A percentile compares a stretch with the other conserved stretches of the same genome.
Evolutionary conservation across 345 rosid genomes (phyloP).

Genomic region (Ceriops zippeliana): DNA sequence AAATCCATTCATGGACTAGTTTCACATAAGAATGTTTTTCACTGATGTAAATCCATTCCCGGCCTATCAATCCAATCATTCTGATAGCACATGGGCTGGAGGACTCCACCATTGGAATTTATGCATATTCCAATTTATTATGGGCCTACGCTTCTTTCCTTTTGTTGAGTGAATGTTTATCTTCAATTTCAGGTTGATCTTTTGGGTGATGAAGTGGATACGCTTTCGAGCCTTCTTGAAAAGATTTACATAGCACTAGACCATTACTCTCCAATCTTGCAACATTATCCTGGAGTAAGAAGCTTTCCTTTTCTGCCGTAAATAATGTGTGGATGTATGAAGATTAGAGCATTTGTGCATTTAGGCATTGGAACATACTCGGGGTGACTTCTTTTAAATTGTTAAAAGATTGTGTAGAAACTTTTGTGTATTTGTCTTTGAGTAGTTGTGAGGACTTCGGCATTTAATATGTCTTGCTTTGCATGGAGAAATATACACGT

Average conservation of each 20-base stretch:
- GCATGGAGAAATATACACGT: too few relatives aligned
- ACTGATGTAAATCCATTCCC: too few relatives aligned
- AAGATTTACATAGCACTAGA: conserved; percentile 90
- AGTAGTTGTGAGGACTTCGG: too few relatives aligned
- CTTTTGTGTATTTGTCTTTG: too few relatives aligned
- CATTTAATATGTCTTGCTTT: too few relatives aligned
- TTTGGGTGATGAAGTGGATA: conserved; percentile 84
- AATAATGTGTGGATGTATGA: neutral
- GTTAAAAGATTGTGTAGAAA: neutral
- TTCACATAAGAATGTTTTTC: too few relatives aligned
- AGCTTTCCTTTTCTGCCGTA: conserved; percentile 8
- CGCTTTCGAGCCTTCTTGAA: conserved; percentile 67
- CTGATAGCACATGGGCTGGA: too few relatives aligned
- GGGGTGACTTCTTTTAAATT: neutral
- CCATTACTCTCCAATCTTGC: conserved; percentile 81
- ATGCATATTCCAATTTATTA: too few relatives aligned
- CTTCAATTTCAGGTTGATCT: conserved; percentile 76
- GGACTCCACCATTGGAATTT: too few relatives aligned
- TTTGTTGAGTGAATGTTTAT: conserved; percentile 5
- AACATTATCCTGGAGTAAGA: conserved; percentile 89
- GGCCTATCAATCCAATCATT: too few relatives aligned
- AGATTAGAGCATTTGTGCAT: neutral
- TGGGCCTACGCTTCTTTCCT: neutral
- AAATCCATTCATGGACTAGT: too few relatives aligned
- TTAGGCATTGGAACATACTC: too few relatives aligned